These are phyloP conservation scores for Choiromyces venosus DNA, from an alignment of 495 filamentous ascomycete species.

Conservation along the genomic window DNA sequence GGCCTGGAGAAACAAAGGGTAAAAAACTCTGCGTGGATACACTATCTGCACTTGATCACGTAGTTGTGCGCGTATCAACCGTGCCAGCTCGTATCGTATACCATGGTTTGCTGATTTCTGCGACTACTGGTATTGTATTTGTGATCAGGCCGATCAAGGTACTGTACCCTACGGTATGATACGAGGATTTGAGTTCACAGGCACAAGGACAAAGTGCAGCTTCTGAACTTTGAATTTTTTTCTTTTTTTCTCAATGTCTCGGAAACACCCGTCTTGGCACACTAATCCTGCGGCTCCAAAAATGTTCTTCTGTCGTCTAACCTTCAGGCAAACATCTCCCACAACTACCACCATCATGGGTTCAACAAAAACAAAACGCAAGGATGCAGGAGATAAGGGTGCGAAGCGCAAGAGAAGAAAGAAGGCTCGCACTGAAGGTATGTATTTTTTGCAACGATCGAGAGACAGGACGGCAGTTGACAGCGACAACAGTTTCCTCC, in stretches of 20 bases:
- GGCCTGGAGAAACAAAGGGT: neutral
- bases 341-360: slow-evolving; percentile 16
- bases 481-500: neutral
- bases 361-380: slow-evolving; percentile 27
- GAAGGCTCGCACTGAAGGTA: slow-evolving; percentile 39
- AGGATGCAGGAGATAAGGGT: slow-evolving; percentile 18
- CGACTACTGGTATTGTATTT: neutral
- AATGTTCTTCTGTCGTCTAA: neutral
- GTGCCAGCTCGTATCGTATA: neutral
- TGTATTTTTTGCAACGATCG: neutral
- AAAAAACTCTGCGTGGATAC: neutral
- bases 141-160: neutral
- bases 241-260: neutral
- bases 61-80: neutral
- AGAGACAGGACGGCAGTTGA: neutral
- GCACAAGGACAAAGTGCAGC: neutral
- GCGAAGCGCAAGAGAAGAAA: slow-evolving; percentile 37
- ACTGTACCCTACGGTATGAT: neutral
- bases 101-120: neutral
- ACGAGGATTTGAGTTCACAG: neutral
- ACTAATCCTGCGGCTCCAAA: neutral
- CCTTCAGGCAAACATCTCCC: neutral
- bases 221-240: neutral
- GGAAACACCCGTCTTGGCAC: neutral
- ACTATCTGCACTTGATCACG: neutral